Evolutionary conservation across 1,284 basidiomycete genomes (phyloP).

Genomic region (Trichosporon inkin): DNA sequence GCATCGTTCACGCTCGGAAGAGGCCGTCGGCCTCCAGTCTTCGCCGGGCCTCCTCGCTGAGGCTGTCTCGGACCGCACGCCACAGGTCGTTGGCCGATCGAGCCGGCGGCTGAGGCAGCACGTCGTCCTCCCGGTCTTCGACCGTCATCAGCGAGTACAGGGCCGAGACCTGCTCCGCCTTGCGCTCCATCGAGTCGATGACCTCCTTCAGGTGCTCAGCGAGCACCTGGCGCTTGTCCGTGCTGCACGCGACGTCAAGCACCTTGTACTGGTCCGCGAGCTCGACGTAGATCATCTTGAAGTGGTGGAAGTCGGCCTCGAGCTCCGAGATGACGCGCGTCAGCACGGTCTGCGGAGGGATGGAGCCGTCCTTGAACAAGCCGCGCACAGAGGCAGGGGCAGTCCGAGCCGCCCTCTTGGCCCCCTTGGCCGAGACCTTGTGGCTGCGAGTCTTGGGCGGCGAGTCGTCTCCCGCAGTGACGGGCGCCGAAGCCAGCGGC

Average conservation of each 20-base stretch:
- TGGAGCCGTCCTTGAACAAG: conserved; percentile 54
- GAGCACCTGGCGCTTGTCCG: conserved; percentile 70
- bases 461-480: neutral
- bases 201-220: conserved; percentile 82
- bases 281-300: conserved; percentile 83
- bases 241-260: conserved; percentile 75
- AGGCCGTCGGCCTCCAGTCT: conserved; percentile 35
- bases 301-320: conserved; percentile 85
- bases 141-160: conserved; percentile 73
- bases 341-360: conserved; percentile 78
- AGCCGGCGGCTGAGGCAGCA: neutral
- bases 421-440: neutral
- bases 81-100: conserved; percentile 34
- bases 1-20: conserved; percentile 1
- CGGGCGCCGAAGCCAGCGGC: neutral
- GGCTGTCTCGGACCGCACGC: conserved; percentile 34
- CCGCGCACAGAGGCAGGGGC: conserved; percentile 52
- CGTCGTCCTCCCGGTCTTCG: conserved; percentile 53
- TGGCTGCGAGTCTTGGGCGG: conserved; percentile 1
- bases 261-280: conserved; percentile 83
- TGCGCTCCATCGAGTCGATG: conserved; percentile 79
- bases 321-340: conserved; percentile 72
- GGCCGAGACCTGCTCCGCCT: conserved; percentile 83
- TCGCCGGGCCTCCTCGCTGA: conserved; percentile 38
- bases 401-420: neutral